Base-by-base conservation (phyloP, 2,329 filamentous ascomycete genomes). In the Sordariomycetes sp. region DNA sequence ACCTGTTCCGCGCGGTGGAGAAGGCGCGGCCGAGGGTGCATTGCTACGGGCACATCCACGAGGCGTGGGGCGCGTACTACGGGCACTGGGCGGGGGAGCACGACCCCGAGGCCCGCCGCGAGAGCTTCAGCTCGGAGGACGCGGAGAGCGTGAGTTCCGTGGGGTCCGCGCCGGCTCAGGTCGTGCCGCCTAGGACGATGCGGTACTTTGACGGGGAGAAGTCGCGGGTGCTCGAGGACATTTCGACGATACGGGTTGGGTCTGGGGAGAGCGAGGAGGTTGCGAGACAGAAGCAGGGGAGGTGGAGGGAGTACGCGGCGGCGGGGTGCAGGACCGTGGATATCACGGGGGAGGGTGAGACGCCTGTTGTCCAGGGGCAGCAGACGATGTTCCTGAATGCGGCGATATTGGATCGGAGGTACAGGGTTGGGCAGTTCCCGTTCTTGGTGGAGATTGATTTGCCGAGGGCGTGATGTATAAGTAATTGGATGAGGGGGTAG, bases 311-410 rank as follows among this genome's bases (percentile, higher is more conserved):
- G 32, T 53, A n/a, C 20, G 53, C 55, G 50, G 15, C 55, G 22
- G 12, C 32, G 35, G 55, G 55, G 24, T 57, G 50, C 24, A 36
- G 51, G 35, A 2, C 34, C 1, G 34, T 57, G 34, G 55, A 57
- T 17, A n/a, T 57, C 3, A 58, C 39, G 48, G 45, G 42, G 15
- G 34, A 22, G 58, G 55, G 55, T 32, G 50, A 53, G 22, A 28
- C 36, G 25, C 50, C 50, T 2, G 55, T 57, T 24, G 55, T 34
- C 34, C n/a, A 51, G 51, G 55, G 55, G 17, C 65, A 7, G 60
- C 61, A 80, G 58, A 82, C 78, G 0, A 63, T 81, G 5, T 80
- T 82, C 61, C 71, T 82, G 7, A 83, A 83, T 63, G 79, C 78
- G 1, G 70, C 79, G 0, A 76, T 84, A 34, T 70, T 80, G 67